Base-by-base conservation (phyloP, 2,329 filamentous ascomycete genomes). In the Fusarium ambrosium region DNA sequence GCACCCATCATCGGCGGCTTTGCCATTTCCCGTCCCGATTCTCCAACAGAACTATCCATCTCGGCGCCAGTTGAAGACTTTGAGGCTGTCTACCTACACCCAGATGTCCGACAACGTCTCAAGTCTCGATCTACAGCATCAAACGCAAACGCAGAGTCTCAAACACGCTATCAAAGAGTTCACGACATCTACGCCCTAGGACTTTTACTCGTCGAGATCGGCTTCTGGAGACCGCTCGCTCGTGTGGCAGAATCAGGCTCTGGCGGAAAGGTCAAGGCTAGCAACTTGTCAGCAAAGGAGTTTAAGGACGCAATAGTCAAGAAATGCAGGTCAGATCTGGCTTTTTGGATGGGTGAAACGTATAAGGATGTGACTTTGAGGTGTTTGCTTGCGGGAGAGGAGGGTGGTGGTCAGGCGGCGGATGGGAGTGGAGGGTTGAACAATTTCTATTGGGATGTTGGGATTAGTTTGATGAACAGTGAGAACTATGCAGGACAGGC, bases 361-460 rank as follows among this genome's bases (percentile, higher is more conserved):
- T 68, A 68, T 43, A 67, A 22, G 14, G 66, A 61, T 8, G 56
- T 68, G 9, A 61, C 53, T 2, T 20, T 68, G 14, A 51, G 34
- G 7, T 68, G 63, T 20, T 9, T 67, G 14, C 63, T 67, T 20
- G 41, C 53, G 0, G 66, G 63, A 4, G 66, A 67, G 22, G 0
- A 34, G 0, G 63, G 66, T 2, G 63, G 63, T 6, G 66, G 67
- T 3, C 51, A 43, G 20, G 41, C 53, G 4, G 34, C 66, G n/a
- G 64, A 43, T 11, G 55, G 65, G 2, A 11, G 20, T 32, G 53
- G 32, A 16, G 66, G 66, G 6, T 41, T 68, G 11, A 61, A 67
- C 2, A 68, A 61, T 22, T 18, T 68, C 24, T 68, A 68, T 5
- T 67, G 66, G 63, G 66, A 67, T 4, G 63, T 68, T 14, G 51